Percentiles rank a stretch among this genome's conserved stretches.
Evolutionary conservation across 371 early-diverging fungal species (phyloP).

Genomic region (Blakeslea trispora): DNA sequence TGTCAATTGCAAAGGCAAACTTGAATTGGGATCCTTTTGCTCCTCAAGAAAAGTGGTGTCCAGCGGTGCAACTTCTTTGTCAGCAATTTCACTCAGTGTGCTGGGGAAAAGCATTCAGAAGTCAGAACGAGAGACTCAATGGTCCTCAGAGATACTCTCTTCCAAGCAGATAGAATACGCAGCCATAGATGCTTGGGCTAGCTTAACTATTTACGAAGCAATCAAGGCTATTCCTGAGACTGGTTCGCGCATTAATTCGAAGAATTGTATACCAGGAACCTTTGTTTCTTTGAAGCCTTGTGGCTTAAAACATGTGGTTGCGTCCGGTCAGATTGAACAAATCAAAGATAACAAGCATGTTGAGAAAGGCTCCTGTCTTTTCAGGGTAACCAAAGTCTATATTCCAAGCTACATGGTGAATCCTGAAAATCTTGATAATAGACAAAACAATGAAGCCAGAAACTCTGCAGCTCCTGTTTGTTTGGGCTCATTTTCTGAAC

Average conservation of each 20-base stretch:
- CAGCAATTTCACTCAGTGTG: too few relatives aligned
- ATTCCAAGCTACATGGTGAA: background rate
- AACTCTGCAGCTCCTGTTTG: background rate
- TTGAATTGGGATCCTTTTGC: background rate
- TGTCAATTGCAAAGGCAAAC: background rate
- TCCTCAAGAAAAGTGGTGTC: too few relatives aligned
- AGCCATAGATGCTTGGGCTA: background rate
- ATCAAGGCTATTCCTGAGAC: background rate
- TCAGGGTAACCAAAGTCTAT: background rate
- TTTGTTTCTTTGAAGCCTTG: slow-evolving; percentile 2
- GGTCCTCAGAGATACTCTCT: too few relatives aligned
- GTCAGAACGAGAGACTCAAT: too few relatives aligned
- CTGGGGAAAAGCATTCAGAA: background rate
- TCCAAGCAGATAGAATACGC: too few relatives aligned
- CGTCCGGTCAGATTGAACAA: background rate
- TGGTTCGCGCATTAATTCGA: background rate
- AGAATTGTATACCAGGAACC: slow-evolving; percentile 4
- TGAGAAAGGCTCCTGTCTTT: too few relatives aligned
- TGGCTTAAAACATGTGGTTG: background rate
- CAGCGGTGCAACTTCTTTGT: too few relatives aligned
- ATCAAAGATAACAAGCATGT: background rate
- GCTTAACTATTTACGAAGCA: slow-evolving; percentile 1
- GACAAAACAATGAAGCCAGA: too few relatives aligned
- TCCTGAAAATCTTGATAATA: slow-evolving; percentile 1
- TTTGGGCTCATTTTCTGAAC: background rate